Base-by-base conservation (phyloP, 2,329 filamentous ascomycete species). In the Aspergillus quadrilineatus region DNA sequence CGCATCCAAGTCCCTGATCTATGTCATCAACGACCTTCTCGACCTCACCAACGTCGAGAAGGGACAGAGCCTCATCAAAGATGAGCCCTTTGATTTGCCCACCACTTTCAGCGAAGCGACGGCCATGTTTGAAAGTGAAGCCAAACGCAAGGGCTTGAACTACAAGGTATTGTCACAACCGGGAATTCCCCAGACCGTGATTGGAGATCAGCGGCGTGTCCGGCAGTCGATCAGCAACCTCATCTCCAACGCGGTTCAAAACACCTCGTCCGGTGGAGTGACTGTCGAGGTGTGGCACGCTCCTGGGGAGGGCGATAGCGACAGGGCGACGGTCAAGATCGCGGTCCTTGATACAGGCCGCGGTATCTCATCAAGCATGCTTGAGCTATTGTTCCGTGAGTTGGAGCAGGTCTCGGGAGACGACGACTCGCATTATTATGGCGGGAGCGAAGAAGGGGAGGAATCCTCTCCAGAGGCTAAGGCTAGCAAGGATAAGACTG, bases 1-100 rank as follows among this genome's bases (percentile, higher is more conserved):
- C 0, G 92, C 92, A 4, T 96, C 92, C 0, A 96, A 96, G 67
- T 95, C 91, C 0, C 77, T 96, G 28, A 93, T 96, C 4, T 96
- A 95, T 69, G 91, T 96, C 8, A 96, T 96, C 75, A 96, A 96
- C 62, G 92, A 96, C 69, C 79, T 96, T 1, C 79, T 96, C 0
- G 92, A 96, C 68, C 77, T 96, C 30, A 96, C 92, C 1, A 94
- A 95, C 67, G 89, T 89, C 0, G 92, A 96, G 69, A 89, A 92
- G 69, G 91, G 92, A 0, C 87, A 88, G 47, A 82, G 86, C 1
- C 75, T 96, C 3, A 82, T 93, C 67, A 93, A 91, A 64, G 87
- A 92, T 55, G 92, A 96, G 66, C 75, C 87, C 0, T 92, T 96
- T 49, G 85, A 95, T 65, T 78, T 96, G 4, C 76, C 77, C 14